These are phyloP conservation scores for Linanthus parryae DNA, from an alignment of 148 eudicot species.

Conservation along the genomic window DNA sequence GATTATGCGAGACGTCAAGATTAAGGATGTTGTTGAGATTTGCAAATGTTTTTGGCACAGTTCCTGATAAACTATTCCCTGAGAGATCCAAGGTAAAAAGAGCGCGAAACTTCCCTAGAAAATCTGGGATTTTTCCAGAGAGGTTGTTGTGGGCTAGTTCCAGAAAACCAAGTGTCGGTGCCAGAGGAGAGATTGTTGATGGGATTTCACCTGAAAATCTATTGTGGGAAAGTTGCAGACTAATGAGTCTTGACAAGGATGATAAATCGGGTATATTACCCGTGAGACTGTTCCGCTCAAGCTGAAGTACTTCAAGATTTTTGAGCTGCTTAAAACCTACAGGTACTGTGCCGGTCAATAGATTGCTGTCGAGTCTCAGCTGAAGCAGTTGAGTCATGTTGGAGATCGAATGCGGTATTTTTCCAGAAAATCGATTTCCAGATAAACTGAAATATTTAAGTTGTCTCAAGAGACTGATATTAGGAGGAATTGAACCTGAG, in stretches of 20 bases:
- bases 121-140: slow-evolving; percentile 36
- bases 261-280: slow-evolving; percentile 33
- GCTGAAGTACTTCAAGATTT: slow-evolving; percentile 10
- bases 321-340: slow-evolving; percentile 16
- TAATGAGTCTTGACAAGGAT: slow-evolving; percentile 18
- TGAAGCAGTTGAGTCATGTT: slow-evolving; percentile 24
- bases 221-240: slow-evolving; percentile 23
- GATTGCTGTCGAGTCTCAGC: slow-evolving; percentile 31
- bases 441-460: slow-evolving; percentile 16
- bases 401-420: slow-evolving; percentile 32
- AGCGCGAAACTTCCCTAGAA: slow-evolving; percentile 28
- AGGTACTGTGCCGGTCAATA: slow-evolving; percentile 31
- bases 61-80: slow-evolving; percentile 27
- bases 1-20: slow-evolving; percentile 35
- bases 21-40: slow-evolving; percentile 44
- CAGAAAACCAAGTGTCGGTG: slow-evolving; percentile 16
- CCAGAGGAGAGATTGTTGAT: slow-evolving; percentile 15
- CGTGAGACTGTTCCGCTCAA: slow-evolving; percentile 24
- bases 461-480: slow-evolving; percentile 22
- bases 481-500: slow-evolving; percentile 31
- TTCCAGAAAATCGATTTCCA: slow-evolving; percentile 31
- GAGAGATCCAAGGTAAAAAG: slow-evolving; percentile 42
- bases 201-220: slow-evolving; percentile 37
- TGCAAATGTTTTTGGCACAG: slow-evolving; percentile 32
- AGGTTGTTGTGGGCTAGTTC: slow-evolving; percentile 32